Percentiles rank a stretch among this genome's conserved stretches.
Evolutionary conservation across 2,329 filamentous ascomycete species (phyloP).

Genomic region (Ascochyta fabae): DNA sequence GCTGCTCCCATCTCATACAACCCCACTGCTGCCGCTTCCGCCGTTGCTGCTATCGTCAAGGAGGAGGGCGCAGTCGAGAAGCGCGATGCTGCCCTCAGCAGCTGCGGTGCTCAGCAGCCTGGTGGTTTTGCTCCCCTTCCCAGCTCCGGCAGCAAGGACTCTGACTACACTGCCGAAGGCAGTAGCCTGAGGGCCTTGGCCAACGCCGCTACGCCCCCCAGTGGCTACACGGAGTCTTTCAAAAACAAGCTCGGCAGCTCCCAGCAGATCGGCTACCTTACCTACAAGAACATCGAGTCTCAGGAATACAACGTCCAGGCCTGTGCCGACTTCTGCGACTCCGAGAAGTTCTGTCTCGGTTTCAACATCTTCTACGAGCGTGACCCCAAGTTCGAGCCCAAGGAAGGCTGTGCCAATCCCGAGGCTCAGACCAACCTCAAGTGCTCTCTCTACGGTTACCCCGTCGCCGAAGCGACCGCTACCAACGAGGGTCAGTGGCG

Average conservation of each 20-base stretch:
- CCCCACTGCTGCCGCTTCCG: slow-evolving; percentile 35
- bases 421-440: slow-evolving; percentile 34
- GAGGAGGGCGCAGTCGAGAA: slow-evolving; percentile 11
- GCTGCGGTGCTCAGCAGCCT: slow-evolving; percentile 20
- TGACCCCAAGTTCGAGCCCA: slow-evolving; percentile 28
- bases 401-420: slow-evolving; percentile 26
- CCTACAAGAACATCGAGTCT: slow-evolving; percentile 31
- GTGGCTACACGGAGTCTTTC: slow-evolving; percentile 29
- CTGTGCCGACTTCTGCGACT: slow-evolving; percentile 32
- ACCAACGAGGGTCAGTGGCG: slow-evolving; percentile 36
- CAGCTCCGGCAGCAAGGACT: slow-evolving; percentile 14
- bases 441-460: slow-evolving; percentile 39
- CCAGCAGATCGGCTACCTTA: slow-evolving; percentile 38
- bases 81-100: slow-evolving; percentile 3
- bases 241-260: slow-evolving; percentile 22
- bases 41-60: slow-evolving; percentile 17
- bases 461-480: slow-evolving; percentile 23
- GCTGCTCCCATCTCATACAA: slow-evolving; percentile 37
- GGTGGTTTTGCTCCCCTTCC: slow-evolving; percentile 23
- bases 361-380: slow-evolving; percentile 43
- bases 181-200: slow-evolving; percentile 21
- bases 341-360: slow-evolving; percentile 33
- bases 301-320: slow-evolving; percentile 21
- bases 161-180: slow-evolving; percentile 16
- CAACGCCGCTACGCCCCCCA: slow-evolving; percentile 14